These are phyloP conservation scores for Castanospermum australe DNA, from an alignment of 306 rosid genomes.

Conservation along the genomic window DNA sequence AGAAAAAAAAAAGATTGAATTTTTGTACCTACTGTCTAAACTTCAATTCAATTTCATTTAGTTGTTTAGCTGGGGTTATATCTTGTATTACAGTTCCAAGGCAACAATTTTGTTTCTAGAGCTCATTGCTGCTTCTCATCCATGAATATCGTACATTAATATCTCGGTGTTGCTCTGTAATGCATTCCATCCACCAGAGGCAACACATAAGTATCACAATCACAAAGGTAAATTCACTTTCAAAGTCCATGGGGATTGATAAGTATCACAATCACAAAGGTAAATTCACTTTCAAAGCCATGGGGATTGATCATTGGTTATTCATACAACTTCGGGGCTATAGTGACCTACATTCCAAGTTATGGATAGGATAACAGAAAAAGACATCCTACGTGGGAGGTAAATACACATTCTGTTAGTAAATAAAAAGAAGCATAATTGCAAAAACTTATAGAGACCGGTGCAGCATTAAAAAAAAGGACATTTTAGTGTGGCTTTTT, in stretches of 20 bases:
- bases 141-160: neutral
- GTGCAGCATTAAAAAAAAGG: neutral
- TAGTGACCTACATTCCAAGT: neutral
- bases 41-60: neutral
- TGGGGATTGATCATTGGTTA: constrained; percentile 17
- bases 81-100: neutral
- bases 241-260: constrained; percentile 2
- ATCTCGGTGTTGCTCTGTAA: neutral
- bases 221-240: neutral
- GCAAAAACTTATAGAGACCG: neutral
- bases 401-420: neutral
- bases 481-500: neutral
- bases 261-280: neutral
- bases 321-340: neutral
- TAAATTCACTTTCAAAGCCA: neutral
- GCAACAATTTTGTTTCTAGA: neutral
- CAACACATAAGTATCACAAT: neutral
- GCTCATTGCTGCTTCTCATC: constrained; percentile 6
- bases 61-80: neutral
- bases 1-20: neutral
- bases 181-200: neutral
- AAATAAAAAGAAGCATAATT: neutral
- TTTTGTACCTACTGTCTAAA: neutral
- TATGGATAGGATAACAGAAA: neutral
- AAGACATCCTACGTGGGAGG: neutral